Evolutionary conservation across 2,329 filamentous ascomycete genomes (phyloP).

Genomic region (Arthrobotrys entomopaga): DNA sequence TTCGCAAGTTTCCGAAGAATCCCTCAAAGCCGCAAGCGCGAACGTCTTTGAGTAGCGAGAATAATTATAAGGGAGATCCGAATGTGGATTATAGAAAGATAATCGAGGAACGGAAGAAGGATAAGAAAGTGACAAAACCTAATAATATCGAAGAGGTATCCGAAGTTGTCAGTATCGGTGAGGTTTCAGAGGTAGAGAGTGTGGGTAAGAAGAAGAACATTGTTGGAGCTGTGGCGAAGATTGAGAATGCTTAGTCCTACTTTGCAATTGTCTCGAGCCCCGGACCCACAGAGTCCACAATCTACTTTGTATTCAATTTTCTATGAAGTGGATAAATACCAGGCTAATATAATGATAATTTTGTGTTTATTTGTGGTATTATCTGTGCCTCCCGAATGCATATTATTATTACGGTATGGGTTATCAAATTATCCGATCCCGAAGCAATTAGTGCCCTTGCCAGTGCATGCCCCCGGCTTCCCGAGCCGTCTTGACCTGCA

Average conservation of each 20-base stretch:
- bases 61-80: neutral
- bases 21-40: neutral
- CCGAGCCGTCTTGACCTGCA: conserved; percentile 15
- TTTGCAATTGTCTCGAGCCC: no score
- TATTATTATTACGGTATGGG: no score
- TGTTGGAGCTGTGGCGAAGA: neutral
- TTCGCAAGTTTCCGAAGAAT: conserved; percentile 2
- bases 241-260: no score
- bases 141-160: conserved; percentile 16
- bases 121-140: conserved; percentile 13
- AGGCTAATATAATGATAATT: neutral
- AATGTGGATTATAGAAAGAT: conserved; percentile 11
- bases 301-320: no score
- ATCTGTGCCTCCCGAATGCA: neutral
- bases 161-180: no score
- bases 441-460: neutral
- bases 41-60: neutral
- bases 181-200: neutral
- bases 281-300: no score
- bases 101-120: conserved; percentile 19
- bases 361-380: conserved; percentile 6
- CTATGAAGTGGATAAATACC: no score
- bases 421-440: conserved; percentile 24
- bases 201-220: neutral
- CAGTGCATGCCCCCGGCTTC: conserved; percentile 7